Conservation (phyloP, 164 flowering plant genomes). For the Tetracentron sinense region DNA sequence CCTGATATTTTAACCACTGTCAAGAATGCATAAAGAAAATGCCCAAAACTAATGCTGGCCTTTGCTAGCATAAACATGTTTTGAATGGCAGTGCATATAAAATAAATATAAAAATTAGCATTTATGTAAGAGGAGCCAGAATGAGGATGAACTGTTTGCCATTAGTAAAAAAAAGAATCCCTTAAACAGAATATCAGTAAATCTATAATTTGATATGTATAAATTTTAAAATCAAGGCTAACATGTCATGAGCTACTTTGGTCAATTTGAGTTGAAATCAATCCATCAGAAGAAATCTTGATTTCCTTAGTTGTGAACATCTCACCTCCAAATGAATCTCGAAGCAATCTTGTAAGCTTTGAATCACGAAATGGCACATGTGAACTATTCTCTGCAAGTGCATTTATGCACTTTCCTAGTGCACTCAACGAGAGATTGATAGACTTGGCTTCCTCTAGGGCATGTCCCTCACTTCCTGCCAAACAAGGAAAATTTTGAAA, state of each 20-base stretch:
- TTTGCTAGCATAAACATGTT: too few relatives aligned
- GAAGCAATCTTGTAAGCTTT: slow-evolving; percentile 91
- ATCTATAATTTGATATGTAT: not conserved
- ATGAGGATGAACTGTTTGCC: too few relatives aligned
- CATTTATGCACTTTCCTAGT: slow-evolving; percentile 94
- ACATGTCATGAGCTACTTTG: not conserved
- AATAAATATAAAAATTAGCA: not conserved
- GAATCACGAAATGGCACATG: slow-evolving; percentile 98
- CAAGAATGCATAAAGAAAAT: not conserved
- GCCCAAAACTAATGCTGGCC: not conserved
- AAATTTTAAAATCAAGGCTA: not conserved
- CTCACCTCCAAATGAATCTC: slow-evolving; percentile 98
- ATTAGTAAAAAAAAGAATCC: not conserved
- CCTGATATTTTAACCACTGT: slow-evolving; percentile 36
- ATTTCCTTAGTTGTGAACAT: not conserved
- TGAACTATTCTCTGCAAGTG: slow-evolving; percentile 88
- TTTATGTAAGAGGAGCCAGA: not conserved
- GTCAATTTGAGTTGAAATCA: not conserved
- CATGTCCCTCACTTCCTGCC: slow-evolving; percentile 95
- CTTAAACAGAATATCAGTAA: not conserved
- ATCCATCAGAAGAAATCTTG: slow-evolving; percentile 1
- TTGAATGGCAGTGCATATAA: too few relatives aligned
- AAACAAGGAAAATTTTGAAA: slow-evolving; percentile 12
- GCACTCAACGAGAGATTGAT: slow-evolving; percentile 97
- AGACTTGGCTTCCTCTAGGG: slow-evolving; percentile 94